Base-by-base conservation (phyloP, 805 yeast species). In the Saccharomyces eubayanus region DNA sequence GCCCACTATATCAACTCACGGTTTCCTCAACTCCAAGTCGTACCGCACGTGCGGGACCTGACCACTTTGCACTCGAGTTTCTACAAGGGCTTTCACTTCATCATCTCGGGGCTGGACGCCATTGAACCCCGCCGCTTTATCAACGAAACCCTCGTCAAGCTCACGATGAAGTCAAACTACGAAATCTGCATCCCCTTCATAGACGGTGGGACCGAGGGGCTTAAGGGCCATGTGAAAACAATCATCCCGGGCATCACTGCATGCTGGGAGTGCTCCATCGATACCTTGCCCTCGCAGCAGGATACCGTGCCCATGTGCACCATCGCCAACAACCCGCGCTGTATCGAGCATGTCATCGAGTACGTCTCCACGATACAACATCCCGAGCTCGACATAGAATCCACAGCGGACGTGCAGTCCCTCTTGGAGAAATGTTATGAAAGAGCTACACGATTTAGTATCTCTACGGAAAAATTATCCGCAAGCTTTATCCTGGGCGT, bases 171-270 rank as follows among this genome's bases (percentile, higher is more conserved):
- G 0, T 76, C 80, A 1, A 72, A 74, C 50, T 77, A 77, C 12
- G 75, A 73, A 12, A 68, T 74, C 1, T 67, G 81, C 20, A 81
- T 82, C 47, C 89, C 90, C 0, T 68, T 92, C 65, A 82, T 94
- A 14, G 99, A 92, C 66, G 97, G 97, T 3, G 99, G 97, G 2
- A 87, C 96, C 0, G 98, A 92, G 65, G 97, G 97, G 0, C 85
- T 92, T 64, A 79, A 87, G 59, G 99, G 99, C 2, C 96, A 92
- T 63, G 80, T 90, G 12, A 83, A 96, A 62, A 85, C 89, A 12
- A 89, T 92, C 41, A 70, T 90, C 16, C 98, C 99, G 0, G 82
- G 89, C 0, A 69, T 89, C 30, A 82, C 92, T 0, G 86, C 97
- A 0, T 92, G 99, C 70, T 92, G 89, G 72, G 98, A 92, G 67